Evolutionary conservation across 345 rosid species (phyloP), one percentile per base, ranked within the genome.

Genomic region (Eucalyptus regnans): DNA sequence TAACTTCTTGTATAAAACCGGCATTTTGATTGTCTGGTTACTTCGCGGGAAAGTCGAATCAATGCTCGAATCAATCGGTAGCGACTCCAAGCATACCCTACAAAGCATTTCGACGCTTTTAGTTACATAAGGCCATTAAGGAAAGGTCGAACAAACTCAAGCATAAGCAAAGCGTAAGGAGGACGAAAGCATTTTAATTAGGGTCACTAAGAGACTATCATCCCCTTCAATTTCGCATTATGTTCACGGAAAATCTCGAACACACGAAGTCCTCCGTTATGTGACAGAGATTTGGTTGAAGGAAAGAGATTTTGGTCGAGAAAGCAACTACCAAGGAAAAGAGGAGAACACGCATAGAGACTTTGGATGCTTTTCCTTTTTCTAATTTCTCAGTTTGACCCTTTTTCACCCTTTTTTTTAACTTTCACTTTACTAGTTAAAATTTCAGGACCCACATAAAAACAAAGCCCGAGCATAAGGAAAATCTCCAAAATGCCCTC

Each of bases 221-320:
- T n/a, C 76, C 41, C 76, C 76, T 7, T 33, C 76, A 64, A 64
- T 64, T n/a, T 64, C 76, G 41, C 76, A 14, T 7, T 16, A 14
- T 64, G 76, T n/a, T n/a, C 76, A 14, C 9, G 76, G 41, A 33
- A 64, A n/a, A 4, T 64, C 31, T 15, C 71, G 9, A 0, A n/a
- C 0, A 0, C 76, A n/a, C 76, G 41, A n/a, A n/a, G 33, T n/a
- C 41, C 22, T n/a, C 76, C 76, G n/a, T 64, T n/a, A n/a, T 2
- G 15, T 4, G 76, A 64, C 41, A 15, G 41, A 15, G 76, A n/a
- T 33, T 15, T 4, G 41, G 76, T n/a, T 7, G 37, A 16, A 64
- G 33, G 41, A 15, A 64, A 64, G 76, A n/a, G 18, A 15, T n/a
- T n/a, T 12, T n/a, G 37, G 10, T 64, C 76, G 3, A 64, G 76